phyloP scores from a whole-genome alignment of 177 flowering plant genomes.

The Vitis hybrid region DNA sequence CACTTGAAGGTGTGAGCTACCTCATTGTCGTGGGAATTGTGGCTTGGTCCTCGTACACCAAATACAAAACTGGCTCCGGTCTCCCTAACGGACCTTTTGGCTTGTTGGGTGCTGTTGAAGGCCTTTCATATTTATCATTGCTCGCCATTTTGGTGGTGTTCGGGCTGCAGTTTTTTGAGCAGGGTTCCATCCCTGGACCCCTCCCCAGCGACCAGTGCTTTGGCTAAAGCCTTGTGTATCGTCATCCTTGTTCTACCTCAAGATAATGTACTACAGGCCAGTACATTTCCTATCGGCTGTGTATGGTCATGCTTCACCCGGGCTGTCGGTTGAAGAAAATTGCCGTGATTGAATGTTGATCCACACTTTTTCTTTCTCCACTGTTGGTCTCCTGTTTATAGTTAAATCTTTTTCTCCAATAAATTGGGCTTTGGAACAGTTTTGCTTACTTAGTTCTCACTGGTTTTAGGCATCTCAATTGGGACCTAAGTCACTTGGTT shows the following conservation, averaged over 20 bases:
- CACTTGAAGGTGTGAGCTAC: slow-evolving; percentile 93
- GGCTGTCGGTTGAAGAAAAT: not conserved
- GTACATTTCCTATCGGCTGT: slow-evolving; percentile 2
- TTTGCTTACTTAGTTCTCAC: no score
- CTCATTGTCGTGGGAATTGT: slow-evolving; percentile 66
- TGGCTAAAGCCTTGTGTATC: slow-evolving; percentile 49
- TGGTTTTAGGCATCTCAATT: no score
- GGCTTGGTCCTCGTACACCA: slow-evolving; percentile 87
- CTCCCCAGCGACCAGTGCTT: slow-evolving; percentile 86
- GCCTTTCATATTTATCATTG: slow-evolving; percentile 69
- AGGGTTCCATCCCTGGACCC: slow-evolving; percentile 88
- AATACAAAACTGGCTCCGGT: slow-evolving; percentile 86
- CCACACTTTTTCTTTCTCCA: no score
- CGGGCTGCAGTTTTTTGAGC: slow-evolving; percentile 68
- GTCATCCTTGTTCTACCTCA: not conserved
- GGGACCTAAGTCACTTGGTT: no score
- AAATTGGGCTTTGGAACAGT: no score
- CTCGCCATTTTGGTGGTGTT: slow-evolving; percentile 74
- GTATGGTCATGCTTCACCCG: not conserved
- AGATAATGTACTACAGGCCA: slow-evolving; percentile 3
- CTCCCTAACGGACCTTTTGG: slow-evolving; percentile 89
- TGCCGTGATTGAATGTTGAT: no score
- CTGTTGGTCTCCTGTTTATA: no score
- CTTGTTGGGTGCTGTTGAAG: slow-evolving; percentile 91
- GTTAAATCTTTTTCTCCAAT: no score